Evolutionary conservation across 2,329 filamentous ascomycete species (phyloP).

Genomic region (Colletotrichum nymphaeae): DNA sequence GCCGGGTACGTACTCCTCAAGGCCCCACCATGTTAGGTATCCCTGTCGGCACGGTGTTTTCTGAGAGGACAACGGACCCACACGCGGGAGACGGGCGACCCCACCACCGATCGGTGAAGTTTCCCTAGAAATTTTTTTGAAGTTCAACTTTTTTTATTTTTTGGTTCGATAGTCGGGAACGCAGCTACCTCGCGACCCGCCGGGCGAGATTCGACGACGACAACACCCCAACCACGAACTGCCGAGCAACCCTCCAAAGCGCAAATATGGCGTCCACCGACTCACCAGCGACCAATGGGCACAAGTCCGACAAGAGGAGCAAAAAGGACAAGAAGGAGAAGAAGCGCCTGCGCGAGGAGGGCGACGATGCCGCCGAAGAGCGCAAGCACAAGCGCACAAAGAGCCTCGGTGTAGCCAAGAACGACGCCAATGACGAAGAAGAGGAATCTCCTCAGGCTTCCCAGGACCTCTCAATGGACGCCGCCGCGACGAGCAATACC

Average conservation of each 20-base stretch:
- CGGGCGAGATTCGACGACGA: slow-evolving; percentile 12
- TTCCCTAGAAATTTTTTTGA: slow-evolving; percentile 33
- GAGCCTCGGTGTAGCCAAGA: slow-evolving; percentile 45
- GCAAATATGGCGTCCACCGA: slow-evolving; percentile 48
- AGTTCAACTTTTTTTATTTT: slow-evolving; percentile 1
- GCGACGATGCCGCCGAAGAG: slow-evolving; percentile 50
- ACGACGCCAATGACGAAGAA: slow-evolving; percentile 42
- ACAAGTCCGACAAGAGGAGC: slow-evolving; percentile 52
- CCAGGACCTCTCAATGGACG: slow-evolving; percentile 33
- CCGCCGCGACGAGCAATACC: slow-evolving; percentile 21
- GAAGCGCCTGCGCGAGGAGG: slow-evolving; percentile 59
- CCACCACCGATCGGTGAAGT: slow-evolving; percentile 35
- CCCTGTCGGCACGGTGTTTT: slow-evolving; percentile 30
- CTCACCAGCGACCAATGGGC: slow-evolving; percentile 43
- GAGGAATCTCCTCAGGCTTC: slow-evolving; percentile 11
- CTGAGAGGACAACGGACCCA: slow-evolving; percentile 23
- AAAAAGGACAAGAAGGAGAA: slow-evolving; percentile 53
- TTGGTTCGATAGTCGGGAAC: slow-evolving; percentile 7
- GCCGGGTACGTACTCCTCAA: not conserved
- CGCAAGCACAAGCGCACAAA: slow-evolving; percentile 64
- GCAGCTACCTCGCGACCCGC: slow-evolving; percentile 33
- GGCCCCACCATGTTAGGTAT: not conserved
- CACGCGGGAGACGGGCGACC: slow-evolving; percentile 31
- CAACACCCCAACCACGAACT: not conserved
- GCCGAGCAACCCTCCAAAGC: not conserved